phyloP scores from a whole-genome alignment of 1,139 yeast species.

The Magnusiomyces tetraspermus region DNA sequence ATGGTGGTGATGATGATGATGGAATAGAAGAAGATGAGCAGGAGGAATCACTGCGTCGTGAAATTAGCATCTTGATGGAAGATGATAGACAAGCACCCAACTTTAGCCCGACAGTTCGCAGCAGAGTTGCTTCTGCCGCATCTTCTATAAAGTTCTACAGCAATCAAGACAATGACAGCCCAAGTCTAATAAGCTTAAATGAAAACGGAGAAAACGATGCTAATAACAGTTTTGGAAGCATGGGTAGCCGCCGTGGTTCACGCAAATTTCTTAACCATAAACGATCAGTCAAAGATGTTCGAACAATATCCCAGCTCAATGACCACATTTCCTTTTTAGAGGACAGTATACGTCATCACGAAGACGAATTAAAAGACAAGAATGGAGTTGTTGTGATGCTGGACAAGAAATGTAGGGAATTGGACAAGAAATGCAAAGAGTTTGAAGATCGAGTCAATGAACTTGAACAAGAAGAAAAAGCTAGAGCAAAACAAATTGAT shows the following conservation, averaged over 20 bases:
- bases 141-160: not conserved
- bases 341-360: not conserved
- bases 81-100: not conserved
- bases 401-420: not conserved
- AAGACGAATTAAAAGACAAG: not conserved
- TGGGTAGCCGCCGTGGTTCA: not conserved
- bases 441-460: not conserved
- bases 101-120: not conserved
- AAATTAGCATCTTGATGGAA: not conserved
- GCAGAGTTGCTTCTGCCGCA: not conserved
- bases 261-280: not conserved
- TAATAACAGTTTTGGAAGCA: not conserved
- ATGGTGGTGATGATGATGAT: not conserved
- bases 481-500: not conserved
- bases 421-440: not conserved
- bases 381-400: not conserved
- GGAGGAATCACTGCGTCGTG: not conserved
- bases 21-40: not conserved
- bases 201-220: not conserved
- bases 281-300: not conserved
- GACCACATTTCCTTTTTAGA: slow-evolving; percentile 1
- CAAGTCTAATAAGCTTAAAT: not conserved
- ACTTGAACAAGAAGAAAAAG: not conserved
- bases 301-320: not conserved
- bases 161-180: not conserved